Base-by-base conservation (phyloP, 805 yeast species). In the Candida sakaeoensis region DNA sequence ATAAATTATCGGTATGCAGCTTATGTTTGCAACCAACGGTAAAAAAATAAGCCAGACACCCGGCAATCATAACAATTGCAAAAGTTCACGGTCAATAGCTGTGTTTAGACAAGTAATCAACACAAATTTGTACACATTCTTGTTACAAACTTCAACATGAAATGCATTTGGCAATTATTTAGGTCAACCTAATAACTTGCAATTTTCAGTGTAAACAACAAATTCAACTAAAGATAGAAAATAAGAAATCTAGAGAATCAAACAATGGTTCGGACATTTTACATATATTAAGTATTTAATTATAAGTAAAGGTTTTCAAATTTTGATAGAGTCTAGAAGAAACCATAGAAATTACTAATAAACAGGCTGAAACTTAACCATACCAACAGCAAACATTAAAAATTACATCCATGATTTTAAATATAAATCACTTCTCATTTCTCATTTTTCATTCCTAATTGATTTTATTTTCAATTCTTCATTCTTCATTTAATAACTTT, bases 281-380 rank as follows among this genome's bases (percentile, higher is more conserved):
- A 24, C 30, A 34, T 34, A 31, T n/a, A 33, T 32, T 16, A 13
- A 28, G 14, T 28, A 32, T 21, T 13, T 22, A 21, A 21, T n/a
- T 32, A 32, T 19, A 32, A 10, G 16, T 16, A 32, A 19, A 19
- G 39, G 30, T n/a, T 27, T 29, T 27, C 9, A 15, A 25, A 19
- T 29, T 19, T 25, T 35, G 33, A 26, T 22, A 36, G 39, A 36
- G 39, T 17, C 39, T 31, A 36, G 39, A 36, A 30, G 8, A 21
- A 30, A 36, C 28, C 32, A 32, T 27, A 36, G 22, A 33, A 21
- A 30, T 26, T 9, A 4, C 15, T 36, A 14, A 23, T 9, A 36
- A 23, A n/a, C 19, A 33, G 23, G 6, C 15, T 13, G n/a, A 21
- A 14, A 5, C 5, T 22, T 14, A 15, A 33, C 17, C 36, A 33